Conservation (phyloP, 192 early-diverging fungal species). For the Coemansia asiatica region DNA sequence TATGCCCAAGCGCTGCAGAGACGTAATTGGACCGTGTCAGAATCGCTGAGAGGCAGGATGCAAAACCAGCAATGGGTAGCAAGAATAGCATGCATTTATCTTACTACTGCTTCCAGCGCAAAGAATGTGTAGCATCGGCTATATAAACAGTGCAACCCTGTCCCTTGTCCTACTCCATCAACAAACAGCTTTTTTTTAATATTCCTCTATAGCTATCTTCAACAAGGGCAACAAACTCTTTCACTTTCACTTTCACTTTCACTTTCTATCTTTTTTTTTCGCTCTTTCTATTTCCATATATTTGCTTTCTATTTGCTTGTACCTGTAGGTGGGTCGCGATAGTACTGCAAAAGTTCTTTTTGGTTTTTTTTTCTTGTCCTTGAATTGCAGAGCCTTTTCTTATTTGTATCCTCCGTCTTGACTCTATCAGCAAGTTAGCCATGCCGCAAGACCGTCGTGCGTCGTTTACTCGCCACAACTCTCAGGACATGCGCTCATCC, state of each 20-base stretch:
- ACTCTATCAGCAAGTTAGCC: not conserved
- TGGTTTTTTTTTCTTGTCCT: conserved; percentile 5
- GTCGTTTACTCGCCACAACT: conserved; percentile 52
- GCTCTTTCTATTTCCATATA: not conserved
- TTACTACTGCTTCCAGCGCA: too few species aligned
- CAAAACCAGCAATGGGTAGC: not conserved
- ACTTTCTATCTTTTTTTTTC: conserved; percentile 3
- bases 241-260: not conserved
- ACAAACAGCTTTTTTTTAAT: conserved; percentile 1
- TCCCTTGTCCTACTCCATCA: conserved; percentile 7
- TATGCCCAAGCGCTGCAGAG: not conserved
- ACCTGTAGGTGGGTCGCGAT: not conserved
- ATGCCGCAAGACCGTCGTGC: conserved; percentile 51
- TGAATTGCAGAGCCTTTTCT: not conserved
- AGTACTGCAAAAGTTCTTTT: not conserved
- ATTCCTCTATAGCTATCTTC: not conserved
- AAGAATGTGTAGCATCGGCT: not conserved
- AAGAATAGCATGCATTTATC: too few species aligned
- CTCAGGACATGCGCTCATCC: conserved; percentile 50
- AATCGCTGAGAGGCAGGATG: not conserved
- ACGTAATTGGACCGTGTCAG: not conserved
- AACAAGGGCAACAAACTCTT: too few species aligned
- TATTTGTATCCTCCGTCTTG: not conserved
- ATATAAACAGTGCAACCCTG: conserved; percentile 7
- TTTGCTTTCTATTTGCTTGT: not conserved